Evolutionary conservation across 345 rosid species (phyloP), one percentile per base, ranked within the genome.

Genomic region (Brassica cretica): DNA sequence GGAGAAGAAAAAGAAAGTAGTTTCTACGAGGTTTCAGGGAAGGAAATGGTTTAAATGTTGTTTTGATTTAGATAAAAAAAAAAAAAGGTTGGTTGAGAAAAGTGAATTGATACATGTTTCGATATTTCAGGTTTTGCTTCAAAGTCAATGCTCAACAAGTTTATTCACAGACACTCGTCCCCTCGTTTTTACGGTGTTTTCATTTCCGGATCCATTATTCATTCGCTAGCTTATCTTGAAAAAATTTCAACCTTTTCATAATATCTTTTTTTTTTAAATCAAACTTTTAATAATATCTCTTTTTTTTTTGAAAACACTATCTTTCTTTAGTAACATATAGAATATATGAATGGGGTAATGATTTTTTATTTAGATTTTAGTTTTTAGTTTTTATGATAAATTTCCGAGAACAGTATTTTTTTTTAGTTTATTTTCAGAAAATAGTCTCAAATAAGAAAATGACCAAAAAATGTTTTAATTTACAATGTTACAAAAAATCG

Each of bases 101-200:
- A 35, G 44, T 37, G 19, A 56, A 4, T n/a, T 5, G 33, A 16
- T 21, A 1, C 19, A 15, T 30, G 8, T 73, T 24, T 25, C 59
- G 73, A 41, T 44, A 41, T 60, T 60, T 30, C 4, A 39, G 19
- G 67, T 33, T 46, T 68, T 29, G 63, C 79, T 68, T 76, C 35
- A 68, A 44, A 68, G 79, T 68, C 73, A 76, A 41, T 75, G 60
- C 32, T 25, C n/a, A 24, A 16, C 30, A 27, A 56, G 25, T 56
- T 25, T 25, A 3, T 41, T 10, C 51, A 41, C 51, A 41, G 1
- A 41, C 4, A 10, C 51, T 41, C 5, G 51, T 46, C 53, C 53
- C 14, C 53, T 46, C 15, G 53, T 46, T 12, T 12, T 46, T 15
- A 46, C 53, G 53, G 19, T 58, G 16, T 16, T 59, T 72, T 59